Conservation (phyloP, 106 monocot species). For the Allium sativum region DNA sequence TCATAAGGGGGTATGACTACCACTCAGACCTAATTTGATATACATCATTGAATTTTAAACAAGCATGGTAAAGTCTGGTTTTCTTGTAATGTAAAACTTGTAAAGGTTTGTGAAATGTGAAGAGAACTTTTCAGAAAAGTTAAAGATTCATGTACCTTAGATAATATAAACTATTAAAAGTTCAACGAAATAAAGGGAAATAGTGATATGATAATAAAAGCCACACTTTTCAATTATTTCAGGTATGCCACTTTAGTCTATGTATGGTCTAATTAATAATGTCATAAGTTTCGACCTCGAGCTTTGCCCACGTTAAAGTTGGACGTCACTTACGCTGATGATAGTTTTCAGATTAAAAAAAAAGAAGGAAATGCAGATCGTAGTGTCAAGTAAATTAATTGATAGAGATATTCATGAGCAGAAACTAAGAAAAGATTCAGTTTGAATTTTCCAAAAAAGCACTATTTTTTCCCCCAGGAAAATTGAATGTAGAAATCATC, state of each 20-base stretch:
- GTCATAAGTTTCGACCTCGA: constrained; percentile 13
- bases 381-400: constrained; percentile 16
- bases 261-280: not conserved
- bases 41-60: too few species aligned
- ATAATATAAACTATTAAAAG: constrained; percentile 3
- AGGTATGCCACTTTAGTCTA: constrained; percentile 2
- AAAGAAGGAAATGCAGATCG: constrained; percentile 3
- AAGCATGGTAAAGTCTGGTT: not conserved
- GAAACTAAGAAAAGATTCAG: constrained; percentile 9
- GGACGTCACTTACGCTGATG: constrained; percentile 33
- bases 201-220: not conserved
- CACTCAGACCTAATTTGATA: too few species aligned
- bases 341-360: constrained; percentile 13
- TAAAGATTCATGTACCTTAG: constrained; percentile 12
- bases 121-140: constrained; percentile 8
- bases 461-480: not conserved
- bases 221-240: constrained; percentile 2
- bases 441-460: constrained; percentile 1
- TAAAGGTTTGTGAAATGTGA: not conserved
- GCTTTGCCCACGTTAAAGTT: constrained; percentile 30
- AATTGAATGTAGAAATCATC: constrained; percentile 9
- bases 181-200: too few species aligned
- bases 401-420: constrained; percentile 33
- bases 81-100: constrained; percentile 10
- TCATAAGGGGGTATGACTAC: too few species aligned